Base-by-base conservation (phyloP, 2,329 filamentous ascomycete genomes). In the Colletotrichum camelliae region DNA sequence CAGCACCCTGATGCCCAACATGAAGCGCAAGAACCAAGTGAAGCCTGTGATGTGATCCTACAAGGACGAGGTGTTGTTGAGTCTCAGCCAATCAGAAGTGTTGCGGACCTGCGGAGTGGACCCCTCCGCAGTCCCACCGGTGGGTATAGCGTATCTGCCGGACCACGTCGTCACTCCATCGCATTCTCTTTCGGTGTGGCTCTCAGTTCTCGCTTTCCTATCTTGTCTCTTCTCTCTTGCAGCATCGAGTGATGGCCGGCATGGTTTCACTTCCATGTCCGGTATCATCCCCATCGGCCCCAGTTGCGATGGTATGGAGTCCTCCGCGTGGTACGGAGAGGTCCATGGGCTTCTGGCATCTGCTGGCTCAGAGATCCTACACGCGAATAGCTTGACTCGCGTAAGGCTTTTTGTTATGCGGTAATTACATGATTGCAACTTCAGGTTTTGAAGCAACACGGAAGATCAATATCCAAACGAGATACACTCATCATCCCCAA, bases 81-180 rank as follows among this genome's bases (percentile, higher is more conserved):
- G 39, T 8, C 29, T n/a, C 12, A 4, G 18, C 71, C 55, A 69
- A 73, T 70, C 3, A 69, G 21, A 18, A 21, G n/a, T 10, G 39
- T 9, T 39, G 65, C 39, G 21, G 29, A 62, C 31, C 31, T 73
- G 71, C 71, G 71, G 71, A 21, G 65, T 68, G 65, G 65, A 73
- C 29, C 48, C 62, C 24, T 72, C 70, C 70, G 64, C 64, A 67
- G 70, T 68, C 70, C 70, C 70, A 58, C 52, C 29, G 21, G 55
- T 70, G 37, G 58, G 8, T 16, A 58, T 21, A 9, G 29, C 15
- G 24, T 13, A 37, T 62, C 37, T 68, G 66, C 31, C 65, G 21
- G 27, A 37, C 31, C 65, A 31, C 33, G 43, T 57, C 48, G 18
- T 60, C 8, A 4, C 43, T 27, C 35, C 43, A n/a, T n/a, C 5